These are phyloP conservation scores for Pelargonium cotyledonis DNA, from an alignment of 441 rosid species.

Conservation along the genomic window DNA sequence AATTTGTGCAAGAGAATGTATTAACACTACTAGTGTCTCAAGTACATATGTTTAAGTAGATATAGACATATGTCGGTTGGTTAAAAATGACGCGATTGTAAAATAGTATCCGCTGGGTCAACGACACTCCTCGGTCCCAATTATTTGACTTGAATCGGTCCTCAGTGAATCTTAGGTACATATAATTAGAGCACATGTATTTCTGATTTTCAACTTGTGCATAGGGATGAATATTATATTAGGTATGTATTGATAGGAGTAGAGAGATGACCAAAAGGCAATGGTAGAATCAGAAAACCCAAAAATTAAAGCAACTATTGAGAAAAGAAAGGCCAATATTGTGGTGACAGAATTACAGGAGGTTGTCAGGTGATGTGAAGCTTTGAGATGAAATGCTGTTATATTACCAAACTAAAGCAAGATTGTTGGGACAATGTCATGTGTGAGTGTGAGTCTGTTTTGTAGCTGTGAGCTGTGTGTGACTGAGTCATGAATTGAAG, in stretches of 20 bases:
- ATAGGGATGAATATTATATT: neutral
- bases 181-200: too few relatives aligned
- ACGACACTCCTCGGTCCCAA: too few relatives aligned
- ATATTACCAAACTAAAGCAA: conserved; percentile 27
- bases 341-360: conserved; percentile 7
- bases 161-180: too few relatives aligned
- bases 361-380: conserved; percentile 22
- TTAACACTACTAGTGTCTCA: too few relatives aligned
- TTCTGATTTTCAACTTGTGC: too few relatives aligned
- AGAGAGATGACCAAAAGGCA: neutral
- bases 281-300: neutral
- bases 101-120: too few relatives aligned
- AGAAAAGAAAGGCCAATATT: conserved; percentile 3
- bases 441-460: conserved; percentile 2
- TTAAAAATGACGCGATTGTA: too few relatives aligned
- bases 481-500: neutral
- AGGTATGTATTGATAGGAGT: neutral
- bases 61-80: too few relatives aligned
- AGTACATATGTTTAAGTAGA: too few relatives aligned
- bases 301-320: conserved; percentile 4
- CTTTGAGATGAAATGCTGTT: conserved; percentile 21
- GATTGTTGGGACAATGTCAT: conserved; percentile 9
- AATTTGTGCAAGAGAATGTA: too few relatives aligned
- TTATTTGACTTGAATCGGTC: too few relatives aligned
- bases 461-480: neutral